A percentile compares a stretch with the other conserved stretches of the same genome.
Evolutionary conservation across 2,329 filamentous ascomycete species (phyloP).

Genomic region (Purpureocillium lavendulum): DNA sequence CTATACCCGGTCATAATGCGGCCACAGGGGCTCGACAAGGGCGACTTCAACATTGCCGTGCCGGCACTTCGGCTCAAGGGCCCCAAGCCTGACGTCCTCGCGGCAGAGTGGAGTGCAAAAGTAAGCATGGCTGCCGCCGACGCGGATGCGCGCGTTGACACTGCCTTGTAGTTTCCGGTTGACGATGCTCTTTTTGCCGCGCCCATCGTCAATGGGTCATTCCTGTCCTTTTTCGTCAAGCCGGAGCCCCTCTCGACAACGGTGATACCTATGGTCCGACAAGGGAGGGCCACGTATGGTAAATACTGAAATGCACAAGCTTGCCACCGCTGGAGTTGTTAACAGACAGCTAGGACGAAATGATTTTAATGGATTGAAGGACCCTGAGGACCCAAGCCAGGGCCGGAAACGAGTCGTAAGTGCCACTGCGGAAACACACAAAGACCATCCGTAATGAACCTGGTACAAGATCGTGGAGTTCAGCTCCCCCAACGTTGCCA

Average conservation of each 20-base stretch:
- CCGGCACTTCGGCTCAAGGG: constrained; percentile 74
- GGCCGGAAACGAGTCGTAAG: constrained; percentile 50
- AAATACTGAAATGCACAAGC: too few species aligned
- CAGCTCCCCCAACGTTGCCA: constrained; percentile 79
- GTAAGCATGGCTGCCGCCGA: constrained; percentile 22
- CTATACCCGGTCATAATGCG: constrained; percentile 71
- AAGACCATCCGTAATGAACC: too few species aligned
- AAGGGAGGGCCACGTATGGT: constrained; percentile 44
- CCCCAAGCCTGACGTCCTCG: constrained; percentile 55
- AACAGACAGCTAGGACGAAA: constrained; percentile 46
- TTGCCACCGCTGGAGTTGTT: constrained; percentile 7
- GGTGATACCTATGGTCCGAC: constrained; percentile 62
- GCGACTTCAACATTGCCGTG: constrained; percentile 70
- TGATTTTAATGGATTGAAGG: constrained; percentile 48
- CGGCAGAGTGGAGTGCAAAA: constrained; percentile 52
- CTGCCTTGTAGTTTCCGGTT: too few species aligned
- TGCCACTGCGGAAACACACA: too few species aligned
- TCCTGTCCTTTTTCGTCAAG: constrained; percentile 76
- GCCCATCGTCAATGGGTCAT: constrained; percentile 58
- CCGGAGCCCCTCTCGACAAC: constrained; percentile 54
- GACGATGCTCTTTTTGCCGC: constrained; percentile 49
- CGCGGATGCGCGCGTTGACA: too few species aligned
- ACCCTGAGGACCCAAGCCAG: constrained; percentile 50
- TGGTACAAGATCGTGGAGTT: constrained; percentile 62
- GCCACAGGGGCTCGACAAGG: constrained; percentile 73